A percentile compares a stretch with the other conserved stretches of the same genome.
Evolutionary conservation across 345 rosid genomes (phyloP).

Genomic region (Cardamine chenopodiifolia): DNA sequence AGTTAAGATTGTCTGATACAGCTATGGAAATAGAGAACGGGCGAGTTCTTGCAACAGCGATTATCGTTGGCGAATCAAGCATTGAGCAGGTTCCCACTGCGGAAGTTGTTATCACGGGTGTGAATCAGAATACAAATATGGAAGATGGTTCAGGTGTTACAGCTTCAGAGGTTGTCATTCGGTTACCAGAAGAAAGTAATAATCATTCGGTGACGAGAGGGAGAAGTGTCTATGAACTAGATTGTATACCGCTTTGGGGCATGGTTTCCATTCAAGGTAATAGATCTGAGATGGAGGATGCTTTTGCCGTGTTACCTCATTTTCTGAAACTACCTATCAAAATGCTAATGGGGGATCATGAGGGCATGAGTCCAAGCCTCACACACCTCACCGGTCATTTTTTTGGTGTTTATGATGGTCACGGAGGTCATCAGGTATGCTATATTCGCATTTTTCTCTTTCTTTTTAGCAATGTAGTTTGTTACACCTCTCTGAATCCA

Average conservation of each 20-base stretch:
- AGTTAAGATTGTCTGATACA: slow-evolving; percentile 51
- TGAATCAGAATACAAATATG: slow-evolving; percentile 41
- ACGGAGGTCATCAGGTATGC: slow-evolving; percentile 89
- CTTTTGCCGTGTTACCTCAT: slow-evolving; percentile 66
- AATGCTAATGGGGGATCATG: slow-evolving; percentile 71
- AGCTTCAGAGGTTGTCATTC: slow-evolving; percentile 64
- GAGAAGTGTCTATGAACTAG: slow-evolving; percentile 85
- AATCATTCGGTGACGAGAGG: slow-evolving; percentile 45
- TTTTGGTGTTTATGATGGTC: slow-evolving; percentile 97
- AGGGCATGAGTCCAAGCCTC: slow-evolving; percentile 57
- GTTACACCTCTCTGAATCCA: slow-evolving; percentile 11
- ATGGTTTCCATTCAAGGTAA: slow-evolving; percentile 77
- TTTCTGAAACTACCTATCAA: slow-evolving; percentile 69
- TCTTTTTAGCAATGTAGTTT: not conserved
- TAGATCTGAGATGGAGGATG: slow-evolving; percentile 99
- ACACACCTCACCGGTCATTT: slow-evolving; percentile 75
- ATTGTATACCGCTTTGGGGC: slow-evolving; percentile 92
- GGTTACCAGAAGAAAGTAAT: slow-evolving; percentile 58
- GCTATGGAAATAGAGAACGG: slow-evolving; percentile 53
- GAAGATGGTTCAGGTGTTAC: slow-evolving; percentile 48
- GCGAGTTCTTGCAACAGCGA: slow-evolving; percentile 60
- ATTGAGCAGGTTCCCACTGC: slow-evolving; percentile 66
- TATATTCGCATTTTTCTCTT: not conserved
- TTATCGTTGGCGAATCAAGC: slow-evolving; percentile 59
- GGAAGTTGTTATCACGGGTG: slow-evolving; percentile 54